phyloP scores from a whole-genome alignment of 2,329 filamentous ascomycete species.

The Talaromyces sp. region DNA sequence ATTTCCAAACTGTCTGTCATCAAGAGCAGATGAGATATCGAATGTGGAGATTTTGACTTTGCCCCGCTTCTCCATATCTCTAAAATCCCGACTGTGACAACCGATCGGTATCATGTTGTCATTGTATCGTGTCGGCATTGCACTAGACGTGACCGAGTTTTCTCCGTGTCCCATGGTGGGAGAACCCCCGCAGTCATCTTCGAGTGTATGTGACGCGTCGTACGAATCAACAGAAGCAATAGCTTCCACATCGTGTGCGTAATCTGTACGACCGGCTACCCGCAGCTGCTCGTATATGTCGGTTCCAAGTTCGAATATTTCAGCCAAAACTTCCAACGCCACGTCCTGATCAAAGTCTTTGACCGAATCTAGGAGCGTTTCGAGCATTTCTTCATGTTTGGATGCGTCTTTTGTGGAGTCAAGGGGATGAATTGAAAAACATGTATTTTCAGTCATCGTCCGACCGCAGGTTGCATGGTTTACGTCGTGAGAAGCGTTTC shows the following conservation, averaged over 20 bases:
- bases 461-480: background rate
- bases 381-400: background rate
- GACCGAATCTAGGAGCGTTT: background rate
- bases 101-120: background rate
- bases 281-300: conserved; percentile 2
- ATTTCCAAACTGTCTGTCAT: background rate
- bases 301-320: background rate
- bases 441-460: background rate
- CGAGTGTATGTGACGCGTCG: background rate
- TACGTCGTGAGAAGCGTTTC: background rate
- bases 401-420: background rate
- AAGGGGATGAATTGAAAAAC: background rate
- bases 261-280: background rate
- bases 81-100: background rate
- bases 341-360: background rate
- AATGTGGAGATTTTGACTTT: background rate
- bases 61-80: background rate
- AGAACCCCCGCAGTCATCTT: background rate
- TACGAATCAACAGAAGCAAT: background rate
- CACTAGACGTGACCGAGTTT: background rate
- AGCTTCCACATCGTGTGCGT: background rate
- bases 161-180: background rate
- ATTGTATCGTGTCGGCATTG: background rate
- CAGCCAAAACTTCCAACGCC: background rate
- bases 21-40: background rate